A percentile compares a stretch with the other conserved stretches of the same genome.
These are phyloP conservation scores for Trichoderma asperelloides DNA, from an alignment of 495 filamentous ascomycete species.

Conservation along the genomic window DNA sequence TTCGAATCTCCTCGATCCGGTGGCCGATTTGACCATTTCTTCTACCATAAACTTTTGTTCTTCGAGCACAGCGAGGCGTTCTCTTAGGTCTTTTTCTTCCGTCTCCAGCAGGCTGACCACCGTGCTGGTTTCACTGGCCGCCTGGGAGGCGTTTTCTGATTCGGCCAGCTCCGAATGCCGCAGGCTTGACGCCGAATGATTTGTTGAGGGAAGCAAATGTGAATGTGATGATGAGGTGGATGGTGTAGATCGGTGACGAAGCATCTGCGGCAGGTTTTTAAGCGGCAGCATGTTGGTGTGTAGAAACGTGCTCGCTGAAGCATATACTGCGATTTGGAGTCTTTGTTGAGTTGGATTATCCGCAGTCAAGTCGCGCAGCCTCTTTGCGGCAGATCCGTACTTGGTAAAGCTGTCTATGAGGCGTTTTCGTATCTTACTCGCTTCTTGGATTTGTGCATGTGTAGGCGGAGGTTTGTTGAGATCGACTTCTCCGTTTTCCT, in stretches of 20 bases:
- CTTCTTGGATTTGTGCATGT: constrained; percentile 69
- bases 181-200: constrained; percentile 14
- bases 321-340: constrained; percentile 78
- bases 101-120: constrained; percentile 66
- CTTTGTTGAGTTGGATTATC: constrained; percentile 62
- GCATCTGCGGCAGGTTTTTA: constrained; percentile 72
- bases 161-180: constrained; percentile 35
- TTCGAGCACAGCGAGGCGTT: constrained; percentile 81
- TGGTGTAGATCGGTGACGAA: constrained; percentile 52
- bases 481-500: constrained; percentile 47
- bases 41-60: constrained; percentile 89
- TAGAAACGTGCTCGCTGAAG: constrained; percentile 74
- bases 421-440: constrained; percentile 81
- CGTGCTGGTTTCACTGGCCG: constrained; percentile 44
- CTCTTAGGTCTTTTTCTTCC: constrained; percentile 79
- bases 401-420: constrained; percentile 86
- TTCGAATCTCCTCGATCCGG: constrained; percentile 75
- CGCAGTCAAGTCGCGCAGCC: constrained; percentile 69
- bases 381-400: constrained; percentile 75
- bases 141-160: constrained; percentile 51
- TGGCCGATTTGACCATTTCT: constrained; percentile 79
- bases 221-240: constrained; percentile 14
- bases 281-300: constrained; percentile 89
- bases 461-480: constrained; percentile 60
- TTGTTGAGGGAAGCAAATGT: constrained; percentile 24